These are phyloP conservation scores for Fusarium duplospermum DNA, from an alignment of 2,329 filamentous ascomycete species.

Conservation along the genomic window DNA sequence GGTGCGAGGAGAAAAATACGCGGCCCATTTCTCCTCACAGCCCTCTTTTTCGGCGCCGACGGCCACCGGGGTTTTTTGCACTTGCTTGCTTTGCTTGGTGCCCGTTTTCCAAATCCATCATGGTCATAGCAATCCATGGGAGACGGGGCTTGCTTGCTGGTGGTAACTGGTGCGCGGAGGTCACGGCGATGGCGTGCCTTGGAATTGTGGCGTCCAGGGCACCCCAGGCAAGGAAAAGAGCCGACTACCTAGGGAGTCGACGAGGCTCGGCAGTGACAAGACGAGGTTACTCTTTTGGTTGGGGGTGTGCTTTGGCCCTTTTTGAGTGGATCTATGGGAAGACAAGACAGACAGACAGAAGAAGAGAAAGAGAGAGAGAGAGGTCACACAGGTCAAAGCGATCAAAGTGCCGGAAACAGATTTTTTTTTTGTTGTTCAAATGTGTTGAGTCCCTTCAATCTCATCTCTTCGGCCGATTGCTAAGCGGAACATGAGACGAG, in stretches of 20 bases:
- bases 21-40: not conserved
- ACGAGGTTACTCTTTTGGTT: conserved; percentile 7
- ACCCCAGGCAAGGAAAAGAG: conserved; percentile 16
- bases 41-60: not conserved
- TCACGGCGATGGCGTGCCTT: conserved; percentile 22
- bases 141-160: not conserved
- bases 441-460: not conserved
- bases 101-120: conserved; percentile 4
- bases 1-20: not conserved
- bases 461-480: not conserved
- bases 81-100: not conserved
- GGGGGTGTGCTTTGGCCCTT: conserved; percentile 26
- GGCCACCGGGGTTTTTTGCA: not conserved
- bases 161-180: not conserved
- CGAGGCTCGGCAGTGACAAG: conserved; percentile 6
- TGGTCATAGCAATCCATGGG: conserved; percentile 2
- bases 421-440: not conserved
- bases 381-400: not conserved
- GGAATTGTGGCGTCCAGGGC: conserved; percentile 25
- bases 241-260: conserved; percentile 4
- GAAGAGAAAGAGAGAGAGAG: conserved; percentile 1
- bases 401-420: not conserved
- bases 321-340: conserved; percentile 10
- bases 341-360: conserved; percentile 5
- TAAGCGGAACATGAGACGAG: not conserved